Evolutionary conservation across 495 filamentous ascomycete genomes (phyloP).

Genomic region (Barbatosphaeria neglecta): DNA sequence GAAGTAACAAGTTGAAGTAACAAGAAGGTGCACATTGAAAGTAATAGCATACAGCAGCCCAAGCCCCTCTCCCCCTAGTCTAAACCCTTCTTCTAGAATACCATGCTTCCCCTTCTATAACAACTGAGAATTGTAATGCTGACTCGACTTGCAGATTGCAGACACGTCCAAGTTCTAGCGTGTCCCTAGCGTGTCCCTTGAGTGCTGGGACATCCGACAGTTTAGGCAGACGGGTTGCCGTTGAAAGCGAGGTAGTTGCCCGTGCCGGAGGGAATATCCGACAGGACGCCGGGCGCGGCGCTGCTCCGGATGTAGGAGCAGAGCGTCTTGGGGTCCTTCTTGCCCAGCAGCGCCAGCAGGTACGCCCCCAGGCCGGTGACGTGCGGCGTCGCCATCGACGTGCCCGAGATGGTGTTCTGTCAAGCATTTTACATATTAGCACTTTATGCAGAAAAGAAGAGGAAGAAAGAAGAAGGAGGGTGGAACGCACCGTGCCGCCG

Average conservation of each 20-base stretch:
- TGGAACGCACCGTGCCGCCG: slow-evolving; percentile 29
- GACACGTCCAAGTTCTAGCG: too few relatives aligned
- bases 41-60: too few relatives aligned
- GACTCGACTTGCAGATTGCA: too few relatives aligned
- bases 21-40: too few relatives aligned
- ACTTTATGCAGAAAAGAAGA: neutral
- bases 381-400: slow-evolving; percentile 55
- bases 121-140: too few relatives aligned
- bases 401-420: slow-evolving; percentile 56
- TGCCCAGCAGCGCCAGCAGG: slow-evolving; percentile 36
- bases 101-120: too few relatives aligned
- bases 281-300: slow-evolving; percentile 20
- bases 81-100: too few relatives aligned
- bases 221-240: slow-evolving; percentile 27
- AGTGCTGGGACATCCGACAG: neutral
- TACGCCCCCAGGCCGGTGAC: slow-evolving; percentile 52
- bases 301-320: slow-evolving; percentile 29
- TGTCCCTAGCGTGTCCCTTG: too few relatives aligned
- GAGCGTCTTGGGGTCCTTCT: slow-evolving; percentile 33
- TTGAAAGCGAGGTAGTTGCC: slow-evolving; percentile 41
- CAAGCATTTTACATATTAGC: neutral
- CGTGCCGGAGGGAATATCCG: slow-evolving; percentile 29
- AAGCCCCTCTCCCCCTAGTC: too few relatives aligned
- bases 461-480: neutral
- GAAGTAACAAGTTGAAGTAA: too few relatives aligned